Base-by-base conservation (phyloP, 2,329 filamentous ascomycete species). In the Curvularia verruculosa region DNA sequence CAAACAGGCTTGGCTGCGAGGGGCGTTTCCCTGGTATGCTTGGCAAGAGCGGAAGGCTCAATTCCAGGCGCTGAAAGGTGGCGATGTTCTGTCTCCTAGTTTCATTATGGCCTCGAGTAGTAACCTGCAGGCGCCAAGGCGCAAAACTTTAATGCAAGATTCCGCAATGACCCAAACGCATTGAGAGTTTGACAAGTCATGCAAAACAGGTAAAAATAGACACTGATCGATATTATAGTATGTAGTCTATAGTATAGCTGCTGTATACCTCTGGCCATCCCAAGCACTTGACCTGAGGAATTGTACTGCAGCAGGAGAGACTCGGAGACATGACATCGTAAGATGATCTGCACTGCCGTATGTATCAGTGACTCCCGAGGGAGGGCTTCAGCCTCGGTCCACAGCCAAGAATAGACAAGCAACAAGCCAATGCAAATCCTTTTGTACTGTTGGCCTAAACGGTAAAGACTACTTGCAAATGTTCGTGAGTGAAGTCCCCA, bases 1-100 rank as follows among this genome's bases (percentile, higher is more conserved):
- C 45, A 65, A 65, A 63, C 59, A 41, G 56, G 58, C 67, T 69
- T 69, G 67, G 67, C 64, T 66, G 52, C 65, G 21, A 52, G 52
- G 29, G 49, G 55, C 52, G 64, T 66, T 64, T 67, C 64, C 58
- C 54, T 45, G 51, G 19, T 24, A 41, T 46, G 49, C 65, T 67
- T 68, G 65, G 63, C 64, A 26, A 36, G 7, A 49, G 52, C 24
- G 29, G 43, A 52, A 50, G 34, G 15, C 34, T 15, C 6, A 36
- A 8, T 8, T 18, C 34, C 34, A 36, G 34, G 34, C 34, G 15
- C 34, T 36, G 34, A 36, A 7, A n/a, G 34, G 34, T 8, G 15
- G 15, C 34, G 18, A 36, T 46, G 56, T 51, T 58, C 56, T 52
- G 43, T 44, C 34, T 41, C 56, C 31, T 18, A 61, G 64, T 66